A percentile compares a stretch with the other conserved stretches of the same genome.
Evolutionary conservation across 495 filamentous ascomycete genomes (phyloP).

Genomic region (Lichina pygmaea): DNA sequence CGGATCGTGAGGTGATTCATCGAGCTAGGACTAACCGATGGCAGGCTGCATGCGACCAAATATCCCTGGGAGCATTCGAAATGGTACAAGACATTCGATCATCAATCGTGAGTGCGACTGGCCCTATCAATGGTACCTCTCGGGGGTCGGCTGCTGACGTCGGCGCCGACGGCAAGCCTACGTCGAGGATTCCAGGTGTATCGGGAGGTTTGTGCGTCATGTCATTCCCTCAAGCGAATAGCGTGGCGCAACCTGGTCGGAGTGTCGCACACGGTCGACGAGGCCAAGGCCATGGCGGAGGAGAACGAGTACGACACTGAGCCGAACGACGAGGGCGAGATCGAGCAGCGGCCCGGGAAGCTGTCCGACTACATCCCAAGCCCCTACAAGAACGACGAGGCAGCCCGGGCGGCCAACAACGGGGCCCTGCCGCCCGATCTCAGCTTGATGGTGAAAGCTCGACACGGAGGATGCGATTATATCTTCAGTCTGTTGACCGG

Average conservation of each 20-base stretch:
- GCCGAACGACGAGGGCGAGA: conserved; percentile 92
- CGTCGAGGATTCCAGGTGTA: conserved; percentile 99
- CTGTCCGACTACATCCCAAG: conserved; percentile 85
- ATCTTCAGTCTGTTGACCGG: conserved; percentile 93
- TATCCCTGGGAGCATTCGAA: conserved; percentile 92
- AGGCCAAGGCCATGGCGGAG: conserved; percentile 89
- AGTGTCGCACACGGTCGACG: conserved; percentile 77
- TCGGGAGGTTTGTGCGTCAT: conserved; percentile 90
- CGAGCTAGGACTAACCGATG: neutral
- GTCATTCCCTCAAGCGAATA: conserved; percentile 85
- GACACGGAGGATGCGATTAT: conserved; percentile 96
- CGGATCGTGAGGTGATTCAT: no score
- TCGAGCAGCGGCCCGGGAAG: conserved; percentile 95
- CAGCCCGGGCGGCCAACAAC: conserved; percentile 91
- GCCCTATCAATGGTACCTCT: neutral
- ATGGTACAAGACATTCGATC: conserved; percentile 86
- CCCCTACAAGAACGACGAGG: conserved; percentile 97
- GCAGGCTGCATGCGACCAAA: conserved; percentile 64
- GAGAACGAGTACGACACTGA: conserved; percentile 97
- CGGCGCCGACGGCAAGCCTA: conserved; percentile 27
- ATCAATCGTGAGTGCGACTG: conserved; percentile 48
- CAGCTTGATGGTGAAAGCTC: conserved; percentile 86
- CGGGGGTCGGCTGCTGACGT: neutral
- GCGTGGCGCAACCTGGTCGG: conserved; percentile 87
- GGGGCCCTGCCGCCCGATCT: conserved; percentile 95